Percentiles rank a stretch among this genome's conserved stretches.
phyloP scores from a whole-genome alignment of 2,329 filamentous ascomycete species.

The Delphinella strobiligena region DNA sequence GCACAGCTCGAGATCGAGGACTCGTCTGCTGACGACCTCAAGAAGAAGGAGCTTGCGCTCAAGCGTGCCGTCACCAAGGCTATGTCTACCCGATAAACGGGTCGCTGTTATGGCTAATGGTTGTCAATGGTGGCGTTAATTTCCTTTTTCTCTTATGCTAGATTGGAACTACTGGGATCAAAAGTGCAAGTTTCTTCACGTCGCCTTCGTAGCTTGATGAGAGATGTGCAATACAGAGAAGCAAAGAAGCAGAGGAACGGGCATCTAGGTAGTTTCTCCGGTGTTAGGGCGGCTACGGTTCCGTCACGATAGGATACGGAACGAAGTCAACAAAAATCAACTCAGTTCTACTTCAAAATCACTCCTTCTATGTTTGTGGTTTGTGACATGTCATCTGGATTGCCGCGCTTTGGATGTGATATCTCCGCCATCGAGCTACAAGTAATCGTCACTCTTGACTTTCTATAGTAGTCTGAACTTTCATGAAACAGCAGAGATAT shows the following conservation, averaged over 20 bases:
- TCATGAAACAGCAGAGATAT: too few species aligned
- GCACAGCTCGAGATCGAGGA: constrained; percentile 93
- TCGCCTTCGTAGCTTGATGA: neutral
- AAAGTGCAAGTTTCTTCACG: constrained; percentile 7
- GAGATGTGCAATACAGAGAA: too few species aligned
- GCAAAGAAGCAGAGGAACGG: too few species aligned
- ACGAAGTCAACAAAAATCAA: too few species aligned
- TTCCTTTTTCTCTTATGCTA: constrained; percentile 7
- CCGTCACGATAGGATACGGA: constrained; percentile 2
- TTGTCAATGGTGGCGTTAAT: constrained; percentile 11
- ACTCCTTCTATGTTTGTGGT: too few species aligned
- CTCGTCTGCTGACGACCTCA: constrained; percentile 80
- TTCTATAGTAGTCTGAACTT: too few species aligned
- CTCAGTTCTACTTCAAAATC: too few species aligned
- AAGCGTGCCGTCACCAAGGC: constrained; percentile 95
- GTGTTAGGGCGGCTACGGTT: constrained; percentile 4
- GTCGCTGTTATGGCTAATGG: constrained; percentile 8
- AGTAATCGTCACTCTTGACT: too few species aligned
- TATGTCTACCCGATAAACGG: constrained; percentile 24
- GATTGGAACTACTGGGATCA: constrained; percentile 9
- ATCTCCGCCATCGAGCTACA: too few species aligned
- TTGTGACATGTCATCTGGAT: too few species aligned
- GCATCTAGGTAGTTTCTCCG: constrained; percentile 6
- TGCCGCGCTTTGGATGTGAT: too few species aligned
- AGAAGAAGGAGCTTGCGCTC: constrained; percentile 98